Evolutionary conservation across 768 basidiomycete species (phyloP).

Genomic region (Sarcodon aspratus): DNA sequence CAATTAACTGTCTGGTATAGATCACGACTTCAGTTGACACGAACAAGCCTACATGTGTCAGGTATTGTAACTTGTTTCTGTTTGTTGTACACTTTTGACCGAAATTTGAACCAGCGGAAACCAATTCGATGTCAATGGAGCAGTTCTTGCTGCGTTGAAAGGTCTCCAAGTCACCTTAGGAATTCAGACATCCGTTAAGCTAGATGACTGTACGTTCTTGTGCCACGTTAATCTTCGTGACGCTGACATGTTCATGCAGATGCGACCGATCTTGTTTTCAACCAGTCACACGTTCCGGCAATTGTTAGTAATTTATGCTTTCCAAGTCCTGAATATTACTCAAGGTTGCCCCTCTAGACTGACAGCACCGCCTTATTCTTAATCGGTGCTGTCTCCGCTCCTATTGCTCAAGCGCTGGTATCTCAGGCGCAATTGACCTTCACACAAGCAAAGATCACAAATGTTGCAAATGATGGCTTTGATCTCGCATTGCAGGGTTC

Average conservation of each 20-base stretch:
- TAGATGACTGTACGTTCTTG: conserved; percentile 47
- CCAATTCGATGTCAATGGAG: conserved; percentile 49
- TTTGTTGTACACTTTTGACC: not conserved
- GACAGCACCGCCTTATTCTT: conserved; percentile 54
- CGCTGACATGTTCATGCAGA: conserved; percentile 21
- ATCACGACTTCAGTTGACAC: conserved; percentile 45
- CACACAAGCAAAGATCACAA: conserved; percentile 44
- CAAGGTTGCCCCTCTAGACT: conserved; percentile 25
- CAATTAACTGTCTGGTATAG: conserved; percentile 16
- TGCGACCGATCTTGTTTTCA: conserved; percentile 43
- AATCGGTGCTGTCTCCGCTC: conserved; percentile 61
- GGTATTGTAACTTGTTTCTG: conserved; percentile 19
- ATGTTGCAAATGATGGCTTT: conserved; percentile 44
- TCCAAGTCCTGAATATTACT: conserved; percentile 1
- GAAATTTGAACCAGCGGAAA: conserved; percentile 31
- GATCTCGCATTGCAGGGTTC: conserved; percentile 48
- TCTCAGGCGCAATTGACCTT: conserved; percentile 43
- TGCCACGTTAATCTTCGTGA: not conserved
- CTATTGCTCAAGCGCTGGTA: conserved; percentile 55
- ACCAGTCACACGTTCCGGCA: conserved; percentile 43
- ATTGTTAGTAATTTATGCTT: conserved; percentile 24
- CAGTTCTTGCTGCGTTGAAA: conserved; percentile 52
- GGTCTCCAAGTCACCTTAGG: conserved; percentile 47
- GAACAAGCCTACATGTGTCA: conserved; percentile 43
- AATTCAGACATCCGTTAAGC: conserved; percentile 38